phyloP scores from a whole-genome alignment of 805 yeast species.

The Candida montana region DNA sequence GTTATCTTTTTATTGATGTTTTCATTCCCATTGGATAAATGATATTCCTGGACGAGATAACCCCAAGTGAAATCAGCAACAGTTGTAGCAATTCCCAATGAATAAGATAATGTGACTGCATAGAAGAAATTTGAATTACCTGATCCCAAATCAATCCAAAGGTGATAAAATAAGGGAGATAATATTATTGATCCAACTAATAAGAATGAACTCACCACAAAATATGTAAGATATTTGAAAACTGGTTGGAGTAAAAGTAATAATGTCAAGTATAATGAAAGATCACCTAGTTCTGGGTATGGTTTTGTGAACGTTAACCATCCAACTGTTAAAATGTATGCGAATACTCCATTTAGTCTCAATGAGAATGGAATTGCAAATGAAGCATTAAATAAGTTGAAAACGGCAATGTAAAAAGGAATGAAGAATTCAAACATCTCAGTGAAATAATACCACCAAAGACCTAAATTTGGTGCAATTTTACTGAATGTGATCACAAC shows the following conservation, averaged over 20 bases:
- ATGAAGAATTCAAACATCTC: constrained; percentile 91
- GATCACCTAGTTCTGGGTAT: constrained; percentile 81
- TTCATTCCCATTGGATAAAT: constrained; percentile 6
- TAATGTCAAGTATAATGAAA: constrained; percentile 50
- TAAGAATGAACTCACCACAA: constrained; percentile 45
- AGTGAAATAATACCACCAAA: constrained; percentile 98
- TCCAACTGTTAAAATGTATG: constrained; percentile 42
- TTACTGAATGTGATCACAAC: constrained; percentile 56
- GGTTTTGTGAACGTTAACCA: constrained; percentile 65
- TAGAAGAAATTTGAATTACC: constrained; percentile 96
- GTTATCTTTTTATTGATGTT: constrained; percentile 5
- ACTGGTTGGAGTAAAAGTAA: constrained; percentile 41
- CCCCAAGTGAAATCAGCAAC: constrained; percentile 82
- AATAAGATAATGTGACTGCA: constrained; percentile 82
- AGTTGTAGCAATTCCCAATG: constrained; percentile 60
- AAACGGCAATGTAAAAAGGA: constrained; percentile 76
- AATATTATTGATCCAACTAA: constrained; percentile 56
- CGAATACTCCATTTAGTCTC: constrained; percentile 65
- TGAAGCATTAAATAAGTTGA: constrained; percentile 65
- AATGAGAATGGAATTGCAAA: constrained; percentile 72
- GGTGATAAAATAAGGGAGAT: constrained; percentile 84
- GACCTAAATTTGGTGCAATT: constrained; percentile 83
- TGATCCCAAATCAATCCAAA: constrained; percentile 91
- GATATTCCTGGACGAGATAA: constrained; percentile 16
- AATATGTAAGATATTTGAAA: constrained; percentile 41